Conservation (phyloP, 129 eudicot genomes). For the Silybum marianum region DNA sequence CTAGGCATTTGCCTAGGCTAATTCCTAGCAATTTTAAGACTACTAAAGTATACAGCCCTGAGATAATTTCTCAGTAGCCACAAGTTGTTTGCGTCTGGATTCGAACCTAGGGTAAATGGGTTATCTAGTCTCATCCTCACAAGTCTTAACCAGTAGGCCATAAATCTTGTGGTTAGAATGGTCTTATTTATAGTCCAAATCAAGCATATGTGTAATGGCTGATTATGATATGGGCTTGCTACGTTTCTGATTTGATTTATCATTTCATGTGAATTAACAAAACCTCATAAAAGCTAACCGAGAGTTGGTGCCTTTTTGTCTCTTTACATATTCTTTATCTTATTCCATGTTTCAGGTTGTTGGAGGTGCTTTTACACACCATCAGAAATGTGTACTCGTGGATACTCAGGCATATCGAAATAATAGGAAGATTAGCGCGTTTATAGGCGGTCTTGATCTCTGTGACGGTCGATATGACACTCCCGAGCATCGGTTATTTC, state of each 20-base stretch:
- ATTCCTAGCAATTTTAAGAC: no score
- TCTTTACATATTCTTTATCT: constrained; percentile 6
- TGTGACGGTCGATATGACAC: constrained; percentile 98
- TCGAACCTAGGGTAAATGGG: no score
- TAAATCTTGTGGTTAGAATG: no score
- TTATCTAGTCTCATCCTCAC: no score
- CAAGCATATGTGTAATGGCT: background rate
- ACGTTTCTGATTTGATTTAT: background rate
- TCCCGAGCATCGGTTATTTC: constrained; percentile 80
- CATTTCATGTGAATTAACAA: background rate
- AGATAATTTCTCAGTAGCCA: no score
- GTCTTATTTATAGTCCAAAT: background rate
- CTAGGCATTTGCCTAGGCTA: no score
- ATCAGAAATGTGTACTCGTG: constrained; percentile 94
- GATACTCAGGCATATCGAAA: constrained; percentile 74
- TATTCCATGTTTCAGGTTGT: constrained; percentile 57
- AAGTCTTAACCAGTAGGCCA: no score
- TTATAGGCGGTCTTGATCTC: constrained; percentile 90
- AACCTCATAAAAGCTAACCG: background rate
- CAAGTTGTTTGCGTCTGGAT: no score
- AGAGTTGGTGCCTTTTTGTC: background rate
- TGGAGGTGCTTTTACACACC: constrained; percentile 88
- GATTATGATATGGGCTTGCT: background rate
- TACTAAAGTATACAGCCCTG: no score
- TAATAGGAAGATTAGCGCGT: constrained; percentile 78